A percentile compares a stretch with the other conserved stretches of the same genome.
Evolutionary conservation across 306 rosid genomes (phyloP).

Genomic region (Trichosanthes truncata): DNA sequence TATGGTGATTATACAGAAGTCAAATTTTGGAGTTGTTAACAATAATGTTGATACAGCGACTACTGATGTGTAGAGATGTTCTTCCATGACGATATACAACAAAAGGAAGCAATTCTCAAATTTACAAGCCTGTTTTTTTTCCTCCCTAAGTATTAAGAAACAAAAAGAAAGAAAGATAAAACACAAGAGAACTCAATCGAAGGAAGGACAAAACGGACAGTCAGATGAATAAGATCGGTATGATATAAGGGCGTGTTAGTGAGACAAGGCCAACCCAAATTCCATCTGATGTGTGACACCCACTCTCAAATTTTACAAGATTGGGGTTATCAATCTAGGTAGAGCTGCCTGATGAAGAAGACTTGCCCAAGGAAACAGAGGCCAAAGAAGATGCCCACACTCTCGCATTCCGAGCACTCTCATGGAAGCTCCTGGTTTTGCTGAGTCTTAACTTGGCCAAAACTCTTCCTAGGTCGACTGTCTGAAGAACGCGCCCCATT

Average conservation of each 20-base stretch:
- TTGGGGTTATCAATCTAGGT: neutral
- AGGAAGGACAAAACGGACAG: neutral
- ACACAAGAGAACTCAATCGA: neutral
- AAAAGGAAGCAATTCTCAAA: constrained; percentile 1
- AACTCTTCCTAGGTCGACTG: constrained; percentile 45
- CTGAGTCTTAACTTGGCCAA: constrained; percentile 55
- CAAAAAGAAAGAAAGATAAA: neutral
- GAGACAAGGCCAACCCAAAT: neutral
- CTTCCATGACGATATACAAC: neutral
- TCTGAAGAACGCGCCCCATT: constrained; percentile 40
- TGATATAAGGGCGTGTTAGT: neutral
- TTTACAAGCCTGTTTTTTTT: neutral
- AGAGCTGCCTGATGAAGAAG: neutral
- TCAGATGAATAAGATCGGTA: neutral
- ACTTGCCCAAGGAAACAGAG: constrained; percentile 7
- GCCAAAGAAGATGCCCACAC: constrained; percentile 7
- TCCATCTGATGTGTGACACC: neutral
- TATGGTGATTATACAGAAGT: neutral
- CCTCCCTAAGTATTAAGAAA: neutral
- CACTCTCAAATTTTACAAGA: neutral
- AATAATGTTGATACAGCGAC: neutral
- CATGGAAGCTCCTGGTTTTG: constrained; percentile 56
- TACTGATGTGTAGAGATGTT: neutral
- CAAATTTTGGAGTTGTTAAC: neutral
- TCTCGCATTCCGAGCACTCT: constrained; percentile 2